These are phyloP conservation scores for Stygiomarasmius scandens DNA, from an alignment of 1,284 basidiomycete genomes.

Conservation along the genomic window DNA sequence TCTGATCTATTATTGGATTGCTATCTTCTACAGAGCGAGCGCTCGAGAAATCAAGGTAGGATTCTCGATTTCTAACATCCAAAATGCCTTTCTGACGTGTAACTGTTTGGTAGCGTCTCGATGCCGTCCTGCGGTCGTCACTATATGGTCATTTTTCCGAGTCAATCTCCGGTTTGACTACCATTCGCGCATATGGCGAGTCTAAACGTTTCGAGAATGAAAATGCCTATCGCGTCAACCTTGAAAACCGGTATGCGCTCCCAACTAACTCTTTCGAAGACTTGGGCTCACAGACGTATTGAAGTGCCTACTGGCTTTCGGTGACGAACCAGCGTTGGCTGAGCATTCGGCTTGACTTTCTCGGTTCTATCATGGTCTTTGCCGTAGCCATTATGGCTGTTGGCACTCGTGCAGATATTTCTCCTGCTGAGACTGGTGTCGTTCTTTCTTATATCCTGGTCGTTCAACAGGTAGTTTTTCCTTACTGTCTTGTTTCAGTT, in stretches of 20 bases:
- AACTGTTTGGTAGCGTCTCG: slow-evolving; percentile 47
- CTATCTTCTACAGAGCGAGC: slow-evolving; percentile 84
- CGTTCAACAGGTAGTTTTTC: slow-evolving; percentile 58
- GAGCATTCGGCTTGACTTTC: slow-evolving; percentile 83
- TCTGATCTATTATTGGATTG: slow-evolving; percentile 62
- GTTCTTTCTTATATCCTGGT: slow-evolving; percentile 77
- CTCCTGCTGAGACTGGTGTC: slow-evolving; percentile 77
- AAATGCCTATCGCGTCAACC: slow-evolving; percentile 76
- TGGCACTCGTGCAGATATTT: slow-evolving; percentile 71
- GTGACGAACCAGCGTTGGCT: slow-evolving; percentile 88
- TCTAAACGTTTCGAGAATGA: slow-evolving; percentile 69
- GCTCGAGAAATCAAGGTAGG: slow-evolving; percentile 85
- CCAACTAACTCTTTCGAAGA: background rate
- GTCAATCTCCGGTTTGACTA: slow-evolving; percentile 82
- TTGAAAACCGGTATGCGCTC: slow-evolving; percentile 71
- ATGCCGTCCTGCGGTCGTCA: slow-evolving; percentile 62
- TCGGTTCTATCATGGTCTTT: slow-evolving; percentile 79
- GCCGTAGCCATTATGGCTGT: slow-evolving; percentile 83
- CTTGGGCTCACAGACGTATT: background rate
- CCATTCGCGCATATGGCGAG: slow-evolving; percentile 84
- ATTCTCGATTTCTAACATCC: background rate
- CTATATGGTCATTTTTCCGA: slow-evolving; percentile 89
- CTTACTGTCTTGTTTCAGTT: slow-evolving; percentile 7
- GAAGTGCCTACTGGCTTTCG: slow-evolving; percentile 84
- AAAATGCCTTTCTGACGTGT: background rate